These are phyloP conservation scores for Heliamphora pulchella DNA, from an alignment of 179 eudicot genomes.

Conservation along the genomic window DNA sequence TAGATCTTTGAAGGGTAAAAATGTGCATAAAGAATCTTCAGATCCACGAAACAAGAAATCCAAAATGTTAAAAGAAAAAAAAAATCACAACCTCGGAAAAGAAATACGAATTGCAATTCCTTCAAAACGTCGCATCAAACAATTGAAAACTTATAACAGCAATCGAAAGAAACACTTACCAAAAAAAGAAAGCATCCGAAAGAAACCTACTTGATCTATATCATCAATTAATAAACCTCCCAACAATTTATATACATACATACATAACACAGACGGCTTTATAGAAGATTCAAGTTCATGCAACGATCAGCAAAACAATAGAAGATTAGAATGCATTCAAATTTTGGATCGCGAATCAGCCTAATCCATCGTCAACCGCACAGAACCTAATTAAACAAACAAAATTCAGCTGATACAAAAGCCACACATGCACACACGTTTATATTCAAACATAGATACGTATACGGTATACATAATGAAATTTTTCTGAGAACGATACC, in stretches of 20 bases:
- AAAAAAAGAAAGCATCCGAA: too few species aligned
- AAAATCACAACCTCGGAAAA: neutral
- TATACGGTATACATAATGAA: too few species aligned
- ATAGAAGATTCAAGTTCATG: neutral
- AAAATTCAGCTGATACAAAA: neutral
- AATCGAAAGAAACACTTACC: too few species aligned
- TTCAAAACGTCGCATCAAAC: too few species aligned
- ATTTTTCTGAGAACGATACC: neutral
- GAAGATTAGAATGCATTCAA: neutral
- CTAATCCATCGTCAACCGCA: neutral
- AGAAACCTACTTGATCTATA: slow-evolving; percentile 7
- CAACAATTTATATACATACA: neutral
- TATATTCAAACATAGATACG: neutral
- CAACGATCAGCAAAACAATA: too few species aligned
- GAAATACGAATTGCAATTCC: too few species aligned
- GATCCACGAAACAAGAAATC: slow-evolving; percentile 8
- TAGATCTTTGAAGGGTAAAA: neutral
- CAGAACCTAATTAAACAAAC: neutral
- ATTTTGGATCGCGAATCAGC: neutral
- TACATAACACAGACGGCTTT: too few species aligned
- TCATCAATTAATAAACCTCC: neutral
- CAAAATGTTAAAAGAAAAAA: neutral
- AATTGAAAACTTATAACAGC: too few species aligned
- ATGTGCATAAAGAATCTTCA: neutral
- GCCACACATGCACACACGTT: neutral